phyloP scores from a whole-genome alignment of 495 filamentous ascomycete species.

The Chaetomidium leptoderma region DNA sequence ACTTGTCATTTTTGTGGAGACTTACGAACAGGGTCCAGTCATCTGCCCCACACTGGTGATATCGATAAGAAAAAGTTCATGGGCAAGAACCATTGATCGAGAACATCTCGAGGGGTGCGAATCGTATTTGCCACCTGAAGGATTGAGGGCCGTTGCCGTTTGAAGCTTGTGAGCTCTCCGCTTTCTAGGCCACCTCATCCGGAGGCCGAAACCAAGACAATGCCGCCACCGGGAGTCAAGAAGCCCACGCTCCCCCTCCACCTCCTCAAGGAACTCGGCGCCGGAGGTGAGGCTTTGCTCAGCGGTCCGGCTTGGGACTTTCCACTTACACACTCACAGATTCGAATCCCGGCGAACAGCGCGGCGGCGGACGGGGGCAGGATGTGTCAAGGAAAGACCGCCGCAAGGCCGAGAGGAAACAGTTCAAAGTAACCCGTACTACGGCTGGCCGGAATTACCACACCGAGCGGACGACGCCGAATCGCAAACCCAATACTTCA shows the following conservation, averaged over 20 bases:
- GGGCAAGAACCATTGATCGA: not conserved
- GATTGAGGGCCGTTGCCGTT: not conserved
- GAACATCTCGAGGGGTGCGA: not conserved
- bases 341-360: conserved; percentile 4
- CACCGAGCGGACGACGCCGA: conserved; percentile 15
- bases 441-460: conserved; percentile 8
- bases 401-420: conserved; percentile 45
- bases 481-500: not conserved
- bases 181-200: not conserved
- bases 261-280: conserved; percentile 31
- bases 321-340: conserved; percentile 8
- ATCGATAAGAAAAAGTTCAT: conserved; percentile 20
- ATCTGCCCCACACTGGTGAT: not conserved
- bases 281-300: conserved; percentile 9
- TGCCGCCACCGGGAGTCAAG: conserved; percentile 17
- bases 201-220: not conserved
- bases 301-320: not conserved
- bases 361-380: not conserved
- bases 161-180: not conserved
- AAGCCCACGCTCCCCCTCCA: conserved; percentile 23
- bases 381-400: conserved; percentile 44
- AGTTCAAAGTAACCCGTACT: conserved; percentile 35
- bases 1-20: not conserved
- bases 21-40: not conserved
- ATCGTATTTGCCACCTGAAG: not conserved